Base-by-base conservation (phyloP, 140 eudicot genomes). In the Oenanthe javanica region DNA sequence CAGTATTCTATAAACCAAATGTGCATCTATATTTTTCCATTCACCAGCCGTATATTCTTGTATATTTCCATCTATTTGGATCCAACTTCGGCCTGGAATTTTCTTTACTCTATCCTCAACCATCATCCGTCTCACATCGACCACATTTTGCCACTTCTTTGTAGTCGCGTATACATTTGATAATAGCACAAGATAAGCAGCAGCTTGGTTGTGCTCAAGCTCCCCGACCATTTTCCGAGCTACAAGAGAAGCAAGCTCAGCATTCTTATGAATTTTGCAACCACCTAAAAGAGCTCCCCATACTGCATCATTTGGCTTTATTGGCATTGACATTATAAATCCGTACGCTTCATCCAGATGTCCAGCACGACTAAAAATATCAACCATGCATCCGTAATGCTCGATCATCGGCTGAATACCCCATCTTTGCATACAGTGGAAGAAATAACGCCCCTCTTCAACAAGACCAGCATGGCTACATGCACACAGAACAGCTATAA, bases 321-420 rank as follows among this genome's bases (percentile, higher is more conserved):
- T 83, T 5, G 92, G 93, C 97, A 94, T 90, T 15, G 82, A 54
- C 71, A 78, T 85, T 0, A 94, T 82, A 23, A 92, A 85, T 82
- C 64, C 76, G 36, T 38, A 55, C 6, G 98, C 98, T 84, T 94
- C 97, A n/a, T 89, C 89, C 46, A 94, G 81, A 9, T 77, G 73
- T 13, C 97, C 97, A 48, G 86, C 92, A 18, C 94, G 93, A 38
- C 96, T 84, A 40, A 92, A 69, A 4, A 92, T 76, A 89, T 92
- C 98, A 83, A 92, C 94, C 90, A 94, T 89, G 87, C 97, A 90
- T 18, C 93, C 96, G 54, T 88, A 94, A 78, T 92, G 98, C 90
- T 90, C 98, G 13, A 90, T 85, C 54, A 76, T 80, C 6, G 91
- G 91, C 50, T 86, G 80, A 75, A 94, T 83, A 2, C 88, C 90